Evolutionary conservation across 2,329 filamentous ascomycete species (phyloP).

Genomic region (Herpomyces periplanetae): DNA sequence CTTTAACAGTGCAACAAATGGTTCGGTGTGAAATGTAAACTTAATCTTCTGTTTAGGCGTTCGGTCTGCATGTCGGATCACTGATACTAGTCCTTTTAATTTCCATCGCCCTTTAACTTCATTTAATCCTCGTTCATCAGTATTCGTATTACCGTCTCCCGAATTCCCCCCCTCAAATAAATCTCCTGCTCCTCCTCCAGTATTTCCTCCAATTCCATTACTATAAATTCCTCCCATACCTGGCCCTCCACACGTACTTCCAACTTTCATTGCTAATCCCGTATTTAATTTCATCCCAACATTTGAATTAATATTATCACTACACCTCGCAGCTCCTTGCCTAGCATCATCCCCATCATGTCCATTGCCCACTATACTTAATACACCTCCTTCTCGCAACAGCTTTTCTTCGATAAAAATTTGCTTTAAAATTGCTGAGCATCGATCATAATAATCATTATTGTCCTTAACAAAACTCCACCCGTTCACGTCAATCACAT

Average conservation of each 20-base stretch:
- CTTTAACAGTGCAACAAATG: slow-evolving; percentile 72
- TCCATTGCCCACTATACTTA: too few relatives aligned
- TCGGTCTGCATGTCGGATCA: slow-evolving; percentile 77
- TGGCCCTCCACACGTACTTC: slow-evolving; percentile 3
- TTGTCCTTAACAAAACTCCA: slow-evolving; percentile 99
- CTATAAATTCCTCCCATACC: slow-evolving; percentile 9
- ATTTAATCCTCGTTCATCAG: too few relatives aligned
- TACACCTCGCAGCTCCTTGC: slow-evolving; percentile 4
- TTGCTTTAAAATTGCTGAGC: slow-evolving; percentile 42
- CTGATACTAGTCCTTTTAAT: slow-evolving; percentile 80
- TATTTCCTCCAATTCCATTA: too few relatives aligned
- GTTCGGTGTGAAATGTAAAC: slow-evolving; percentile 86
- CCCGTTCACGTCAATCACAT: slow-evolving; percentile 91
- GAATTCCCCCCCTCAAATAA: too few relatives aligned
- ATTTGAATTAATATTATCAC: slow-evolving; percentile 3
- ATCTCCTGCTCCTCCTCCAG: too few relatives aligned
- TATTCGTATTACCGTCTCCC: too few relatives aligned
- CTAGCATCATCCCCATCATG: slow-evolving; percentile 10
- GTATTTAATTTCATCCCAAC: too few relatives aligned
- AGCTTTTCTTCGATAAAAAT: slow-evolving; percentile 51
- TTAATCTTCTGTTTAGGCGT: slow-evolving; percentile 99
- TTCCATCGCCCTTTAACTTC: slow-evolving; percentile 98
- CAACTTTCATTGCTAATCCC: too few relatives aligned
- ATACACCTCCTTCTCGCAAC: slow-evolving; percentile 15
- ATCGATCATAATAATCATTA: slow-evolving; percentile 85